phyloP scores from a whole-genome alignment of 1,139 yeast genomes.

The Taphrina communis region DNA sequence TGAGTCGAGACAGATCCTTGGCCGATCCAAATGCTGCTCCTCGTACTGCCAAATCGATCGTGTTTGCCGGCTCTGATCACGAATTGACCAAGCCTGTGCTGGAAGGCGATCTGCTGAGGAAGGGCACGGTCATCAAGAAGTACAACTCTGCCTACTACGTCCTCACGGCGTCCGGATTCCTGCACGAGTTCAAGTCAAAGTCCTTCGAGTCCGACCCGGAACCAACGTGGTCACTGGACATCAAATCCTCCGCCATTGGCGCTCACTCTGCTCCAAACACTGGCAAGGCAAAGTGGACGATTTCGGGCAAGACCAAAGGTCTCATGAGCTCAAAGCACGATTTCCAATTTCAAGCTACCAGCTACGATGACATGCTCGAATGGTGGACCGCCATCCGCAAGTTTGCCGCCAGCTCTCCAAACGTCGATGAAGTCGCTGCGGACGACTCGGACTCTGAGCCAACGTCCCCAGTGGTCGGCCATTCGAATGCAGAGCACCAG shows the following conservation, averaged over 20 bases:
- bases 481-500: not conserved
- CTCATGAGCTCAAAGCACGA: slow-evolving; percentile 53
- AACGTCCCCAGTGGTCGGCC: slow-evolving; percentile 9
- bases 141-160: slow-evolving; percentile 57
- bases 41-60: slow-evolving; percentile 53
- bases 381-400: slow-evolving; percentile 57
- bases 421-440: slow-evolving; percentile 12
- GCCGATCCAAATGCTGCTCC: slow-evolving; percentile 51
- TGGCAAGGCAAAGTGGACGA: slow-evolving; percentile 55
- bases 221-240: slow-evolving; percentile 57
- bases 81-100: slow-evolving; percentile 56
- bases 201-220: slow-evolving; percentile 55
- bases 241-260: slow-evolving; percentile 58
- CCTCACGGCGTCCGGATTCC: slow-evolving; percentile 56
- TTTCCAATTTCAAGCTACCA: slow-evolving; percentile 56
- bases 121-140: slow-evolving; percentile 54
- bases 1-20: slow-evolving; percentile 50
- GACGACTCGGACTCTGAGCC: slow-evolving; percentile 36
- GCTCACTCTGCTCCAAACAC: slow-evolving; percentile 51
- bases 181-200: slow-evolving; percentile 58
- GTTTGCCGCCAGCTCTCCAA: slow-evolving; percentile 48
- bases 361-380: slow-evolving; percentile 56
- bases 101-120: slow-evolving; percentile 57
- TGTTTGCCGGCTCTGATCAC: slow-evolving; percentile 55
- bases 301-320: slow-evolving; percentile 54